These are phyloP conservation scores for Pseudomonodictys pantanalensis DNA, from an alignment of 495 filamentous ascomycete species.

Conservation along the genomic window DNA sequence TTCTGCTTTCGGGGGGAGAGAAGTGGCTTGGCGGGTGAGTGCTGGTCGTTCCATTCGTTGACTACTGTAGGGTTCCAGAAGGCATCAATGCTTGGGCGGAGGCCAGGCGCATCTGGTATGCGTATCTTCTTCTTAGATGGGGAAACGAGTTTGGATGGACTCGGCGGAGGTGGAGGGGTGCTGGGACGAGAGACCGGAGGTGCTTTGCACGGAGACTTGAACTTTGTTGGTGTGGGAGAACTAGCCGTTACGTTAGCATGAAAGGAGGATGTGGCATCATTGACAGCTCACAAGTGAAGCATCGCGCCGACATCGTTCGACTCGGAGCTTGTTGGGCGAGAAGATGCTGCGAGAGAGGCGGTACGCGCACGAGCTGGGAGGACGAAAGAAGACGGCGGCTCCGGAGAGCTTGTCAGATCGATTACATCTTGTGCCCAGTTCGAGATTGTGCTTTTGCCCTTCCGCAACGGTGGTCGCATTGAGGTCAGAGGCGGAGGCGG, in stretches of 20 bases:
- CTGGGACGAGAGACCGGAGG: constrained; percentile 23
- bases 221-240: constrained; percentile 36
- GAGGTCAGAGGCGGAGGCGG: constrained; percentile 6
- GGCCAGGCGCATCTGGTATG: constrained; percentile 56
- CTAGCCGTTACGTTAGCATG: not conserved
- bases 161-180: constrained; percentile 40
- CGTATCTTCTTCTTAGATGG: constrained; percentile 50
- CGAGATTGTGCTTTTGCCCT: constrained; percentile 20
- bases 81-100: constrained; percentile 64
- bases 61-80: constrained; percentile 78
- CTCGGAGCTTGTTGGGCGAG: constrained; percentile 32
- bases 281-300: constrained; percentile 19
- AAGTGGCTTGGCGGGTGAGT: constrained; percentile 64
- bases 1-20: constrained; percentile 37
- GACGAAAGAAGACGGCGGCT: not conserved
- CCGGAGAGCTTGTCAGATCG: constrained; percentile 22
- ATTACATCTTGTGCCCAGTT: constrained; percentile 22
- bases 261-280: not conserved
- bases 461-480: constrained; percentile 2
- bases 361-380: not conserved
- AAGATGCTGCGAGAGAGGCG: constrained; percentile 2
- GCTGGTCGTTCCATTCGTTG: constrained; percentile 79
- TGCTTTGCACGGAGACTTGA: constrained; percentile 32
- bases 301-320: constrained; percentile 31
- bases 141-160: constrained; percentile 51